A percentile compares a stretch with the other conserved stretches of the same genome.
These are phyloP conservation scores for Stropharia rugosoannulata DNA, from an alignment of 768 basidiomycete species.

Conservation along the genomic window DNA sequence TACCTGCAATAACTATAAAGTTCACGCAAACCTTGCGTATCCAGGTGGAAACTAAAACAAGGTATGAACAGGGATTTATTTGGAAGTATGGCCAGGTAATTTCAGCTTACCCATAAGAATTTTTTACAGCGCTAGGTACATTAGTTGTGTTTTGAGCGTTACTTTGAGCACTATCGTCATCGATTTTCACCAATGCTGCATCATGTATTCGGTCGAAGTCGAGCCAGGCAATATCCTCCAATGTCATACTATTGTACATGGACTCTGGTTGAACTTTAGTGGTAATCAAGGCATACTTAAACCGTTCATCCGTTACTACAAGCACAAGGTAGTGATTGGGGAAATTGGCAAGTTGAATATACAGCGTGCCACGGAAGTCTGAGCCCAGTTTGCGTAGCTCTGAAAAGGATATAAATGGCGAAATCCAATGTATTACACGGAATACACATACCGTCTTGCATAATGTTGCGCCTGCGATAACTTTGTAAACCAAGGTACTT, in stretches of 20 bases:
- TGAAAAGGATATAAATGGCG: constrained; percentile 23
- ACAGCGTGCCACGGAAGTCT: constrained; percentile 59
- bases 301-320: constrained; percentile 73
- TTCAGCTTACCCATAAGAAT: constrained; percentile 20
- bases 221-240: constrained; percentile 81
- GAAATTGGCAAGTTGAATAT: constrained; percentile 76
- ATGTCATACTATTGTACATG: constrained; percentile 57
- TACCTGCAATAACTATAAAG: constrained; percentile 90
- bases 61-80: not conserved
- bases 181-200: constrained; percentile 26
- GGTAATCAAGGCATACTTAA: constrained; percentile 81
- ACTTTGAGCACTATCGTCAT: not conserved
- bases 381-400: constrained; percentile 74
- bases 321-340: constrained; percentile 83
- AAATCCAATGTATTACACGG: not conserved
- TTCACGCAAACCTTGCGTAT: constrained; percentile 71
- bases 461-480: constrained; percentile 67
- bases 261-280: constrained; percentile 54
- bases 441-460: constrained; percentile 50
- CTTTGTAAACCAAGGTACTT: constrained; percentile 79
- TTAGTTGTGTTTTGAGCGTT: constrained; percentile 7
- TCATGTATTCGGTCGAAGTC: constrained; percentile 68
- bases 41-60: constrained; percentile 56
- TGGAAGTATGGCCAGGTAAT: no score
- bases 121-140: not conserved